These are phyloP conservation scores for Yamadazyma taylorii DNA, from an alignment of 1,139 yeast species.

Conservation along the genomic window DNA sequence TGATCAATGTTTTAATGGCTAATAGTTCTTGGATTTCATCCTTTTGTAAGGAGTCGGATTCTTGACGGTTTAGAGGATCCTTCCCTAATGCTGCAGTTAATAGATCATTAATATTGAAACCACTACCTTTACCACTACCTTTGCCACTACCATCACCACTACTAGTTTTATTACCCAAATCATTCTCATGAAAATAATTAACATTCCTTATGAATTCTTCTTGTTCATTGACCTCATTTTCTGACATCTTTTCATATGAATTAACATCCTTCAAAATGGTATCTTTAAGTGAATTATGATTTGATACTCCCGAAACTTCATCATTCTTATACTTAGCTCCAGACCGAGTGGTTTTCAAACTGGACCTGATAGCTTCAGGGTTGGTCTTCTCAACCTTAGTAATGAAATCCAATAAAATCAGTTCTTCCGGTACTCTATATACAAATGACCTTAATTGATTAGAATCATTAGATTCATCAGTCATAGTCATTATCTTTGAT, in stretches of 20 bases:
- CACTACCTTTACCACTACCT: too few relatives aligned
- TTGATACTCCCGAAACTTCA: too few relatives aligned
- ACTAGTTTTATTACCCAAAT: slow-evolving; percentile 8
- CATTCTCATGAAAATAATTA: slow-evolving; percentile 17
- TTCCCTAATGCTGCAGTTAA: slow-evolving; percentile 23
- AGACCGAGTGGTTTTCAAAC: slow-evolving; percentile 3
- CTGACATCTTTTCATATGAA: slow-evolving; percentile 22
- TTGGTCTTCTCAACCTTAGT: slow-evolving; percentile 38
- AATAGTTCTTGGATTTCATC: slow-evolving; percentile 53
- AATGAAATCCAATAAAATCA: slow-evolving; percentile 74
- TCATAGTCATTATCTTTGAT: slow-evolving; percentile 38
- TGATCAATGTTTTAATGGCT: slow-evolving; percentile 60
- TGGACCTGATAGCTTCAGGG: slow-evolving; percentile 22
- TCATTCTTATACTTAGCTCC: too few relatives aligned
- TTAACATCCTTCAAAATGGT: slow-evolving; percentile 25
- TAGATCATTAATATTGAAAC: slow-evolving; percentile 29
- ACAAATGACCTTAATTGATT: slow-evolving; percentile 40
- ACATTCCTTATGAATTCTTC: slow-evolving; percentile 28
- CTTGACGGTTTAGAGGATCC: slow-evolving; percentile 3
- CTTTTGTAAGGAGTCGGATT: background rate
- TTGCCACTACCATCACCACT: too few relatives aligned
- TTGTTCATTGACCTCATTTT: slow-evolving; percentile 21
- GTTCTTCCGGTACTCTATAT: slow-evolving; percentile 69
- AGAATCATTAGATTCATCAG: slow-evolving; percentile 27
- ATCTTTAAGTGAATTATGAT: slow-evolving; percentile 18